Percentiles rank a stretch among this genome's conserved stretches.
phyloP scores from a whole-genome alignment of 2,329 filamentous ascomycete species.

The Aspergillus intermedius region DNA sequence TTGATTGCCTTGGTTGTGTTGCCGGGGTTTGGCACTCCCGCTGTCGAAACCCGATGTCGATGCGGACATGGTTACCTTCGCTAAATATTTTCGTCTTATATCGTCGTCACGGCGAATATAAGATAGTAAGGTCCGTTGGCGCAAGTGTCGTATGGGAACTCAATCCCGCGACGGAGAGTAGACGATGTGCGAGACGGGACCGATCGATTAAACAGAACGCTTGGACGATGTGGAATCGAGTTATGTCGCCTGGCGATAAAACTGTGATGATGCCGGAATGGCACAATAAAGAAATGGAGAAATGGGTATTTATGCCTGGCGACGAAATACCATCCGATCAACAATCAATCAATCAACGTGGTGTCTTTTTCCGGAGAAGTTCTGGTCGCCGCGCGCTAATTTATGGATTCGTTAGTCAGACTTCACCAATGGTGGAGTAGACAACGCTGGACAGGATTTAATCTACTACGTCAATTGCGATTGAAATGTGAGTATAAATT shows the following conservation, averaged over 20 bases:
- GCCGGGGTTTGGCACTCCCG: conserved; percentile 40
- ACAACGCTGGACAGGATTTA: too few relatives aligned
- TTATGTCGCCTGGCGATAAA: too few relatives aligned
- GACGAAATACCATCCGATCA: neutral
- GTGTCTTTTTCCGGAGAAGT: conserved; percentile 14
- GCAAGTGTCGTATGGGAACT: conserved; percentile 1
- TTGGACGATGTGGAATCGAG: too few relatives aligned
- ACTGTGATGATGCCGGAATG: too few relatives aligned
- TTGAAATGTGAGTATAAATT: neutral
- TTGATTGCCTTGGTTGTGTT: conserved; percentile 47
- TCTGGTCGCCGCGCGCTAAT: neutral
- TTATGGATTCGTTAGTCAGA: neutral
- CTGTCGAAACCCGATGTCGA: conserved; percentile 43
- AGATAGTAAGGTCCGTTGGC: neutral
- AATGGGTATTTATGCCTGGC: too few relatives aligned
- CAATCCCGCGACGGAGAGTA: conserved; percentile 1
- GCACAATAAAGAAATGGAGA: too few relatives aligned
- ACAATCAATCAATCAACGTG: conserved; percentile 18
- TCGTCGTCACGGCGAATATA: neutral
- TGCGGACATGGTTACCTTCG: conserved; percentile 29
- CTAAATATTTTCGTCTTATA: neutral
- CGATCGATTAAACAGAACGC: neutral
- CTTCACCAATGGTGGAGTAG: neutral
- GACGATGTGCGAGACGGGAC: neutral
- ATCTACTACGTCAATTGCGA: too few relatives aligned